phyloP scores from a whole-genome alignment of 345 rosid genomes.

The Moricandia moricandioides region DNA sequence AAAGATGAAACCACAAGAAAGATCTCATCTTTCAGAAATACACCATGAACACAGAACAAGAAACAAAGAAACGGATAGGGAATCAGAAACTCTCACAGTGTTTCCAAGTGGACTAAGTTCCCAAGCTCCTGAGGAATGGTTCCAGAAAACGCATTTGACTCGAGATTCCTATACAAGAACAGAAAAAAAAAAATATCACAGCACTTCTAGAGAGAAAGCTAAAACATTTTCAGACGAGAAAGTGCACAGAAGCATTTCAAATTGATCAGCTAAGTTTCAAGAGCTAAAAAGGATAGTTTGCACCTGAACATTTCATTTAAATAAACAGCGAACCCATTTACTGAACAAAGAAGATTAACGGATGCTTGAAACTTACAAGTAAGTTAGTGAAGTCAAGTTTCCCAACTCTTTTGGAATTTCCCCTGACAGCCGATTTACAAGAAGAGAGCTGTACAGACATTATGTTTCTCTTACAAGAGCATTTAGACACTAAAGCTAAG shows the following conservation, averaged over 20 bases:
- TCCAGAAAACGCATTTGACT: conserved; percentile 57
- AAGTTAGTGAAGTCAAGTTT: conserved; percentile 43
- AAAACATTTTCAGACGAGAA: not conserved
- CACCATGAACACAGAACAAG: not conserved
- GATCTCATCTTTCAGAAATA: conserved; percentile 1
- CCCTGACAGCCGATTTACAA: conserved; percentile 56
- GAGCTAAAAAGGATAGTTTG: not conserved
- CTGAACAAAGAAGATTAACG: conserved; percentile 5
- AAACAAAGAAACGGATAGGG: conserved; percentile 8
- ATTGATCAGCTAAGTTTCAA: not conserved
- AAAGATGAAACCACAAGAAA: conserved; percentile 4
- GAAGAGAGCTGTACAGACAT: conserved; percentile 44
- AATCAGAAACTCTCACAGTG: conserved; percentile 40
- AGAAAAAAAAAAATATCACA: not conserved
- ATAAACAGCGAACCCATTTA: conserved; percentile 13
- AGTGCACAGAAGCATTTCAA: not conserved
- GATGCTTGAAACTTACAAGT: conserved; percentile 45
- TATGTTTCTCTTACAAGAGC: conserved; percentile 10
- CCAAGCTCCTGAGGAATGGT: conserved; percentile 55
- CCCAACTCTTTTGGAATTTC: conserved; percentile 51
- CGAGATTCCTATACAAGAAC: conserved; percentile 45
- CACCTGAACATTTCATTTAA: not conserved
- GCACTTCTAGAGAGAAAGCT: conserved; percentile 4
- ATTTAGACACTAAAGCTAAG: not conserved
- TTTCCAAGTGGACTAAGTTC: conserved; percentile 39